These are phyloP conservation scores for Irpex lacteus DNA, from an alignment of 1,284 basidiomycete genomes.

Conservation along the genomic window DNA sequence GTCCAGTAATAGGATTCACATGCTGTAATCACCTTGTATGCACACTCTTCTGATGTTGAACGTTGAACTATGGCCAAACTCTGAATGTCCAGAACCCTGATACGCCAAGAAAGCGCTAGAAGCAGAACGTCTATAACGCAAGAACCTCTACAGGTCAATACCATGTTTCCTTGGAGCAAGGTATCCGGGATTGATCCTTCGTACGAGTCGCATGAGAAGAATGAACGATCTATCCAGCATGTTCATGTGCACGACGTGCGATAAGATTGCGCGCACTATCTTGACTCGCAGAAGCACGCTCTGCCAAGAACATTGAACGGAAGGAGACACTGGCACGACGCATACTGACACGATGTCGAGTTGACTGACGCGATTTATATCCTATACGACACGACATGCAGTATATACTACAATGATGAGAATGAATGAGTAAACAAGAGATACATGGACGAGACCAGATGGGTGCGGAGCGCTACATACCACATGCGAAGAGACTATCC, in stretches of 20 bases:
- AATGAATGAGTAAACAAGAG: conserved; percentile 1
- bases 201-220: background rate
- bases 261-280: background rate
- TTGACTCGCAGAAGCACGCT: background rate
- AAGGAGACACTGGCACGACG: background rate
- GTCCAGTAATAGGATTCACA: background rate
- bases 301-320: background rate
- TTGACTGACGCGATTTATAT: background rate
- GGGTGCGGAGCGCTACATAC: background rate
- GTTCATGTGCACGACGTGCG: background rate
- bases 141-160: background rate
- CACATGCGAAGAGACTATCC: background rate
- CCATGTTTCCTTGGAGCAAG: background rate
- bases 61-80: background rate
- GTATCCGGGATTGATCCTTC: background rate
- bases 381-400: conserved; percentile 3
- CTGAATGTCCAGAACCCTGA: background rate
- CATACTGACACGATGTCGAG: background rate
- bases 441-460: background rate
- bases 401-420: conserved; percentile 1
- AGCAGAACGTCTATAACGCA: background rate
- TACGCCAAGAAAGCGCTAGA: background rate
- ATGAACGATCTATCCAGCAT: background rate
- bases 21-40: background rate
- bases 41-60: background rate